Conservation (phyloP, 495 filamentous ascomycete genomes). For the Penicillium argentinense region DNA sequence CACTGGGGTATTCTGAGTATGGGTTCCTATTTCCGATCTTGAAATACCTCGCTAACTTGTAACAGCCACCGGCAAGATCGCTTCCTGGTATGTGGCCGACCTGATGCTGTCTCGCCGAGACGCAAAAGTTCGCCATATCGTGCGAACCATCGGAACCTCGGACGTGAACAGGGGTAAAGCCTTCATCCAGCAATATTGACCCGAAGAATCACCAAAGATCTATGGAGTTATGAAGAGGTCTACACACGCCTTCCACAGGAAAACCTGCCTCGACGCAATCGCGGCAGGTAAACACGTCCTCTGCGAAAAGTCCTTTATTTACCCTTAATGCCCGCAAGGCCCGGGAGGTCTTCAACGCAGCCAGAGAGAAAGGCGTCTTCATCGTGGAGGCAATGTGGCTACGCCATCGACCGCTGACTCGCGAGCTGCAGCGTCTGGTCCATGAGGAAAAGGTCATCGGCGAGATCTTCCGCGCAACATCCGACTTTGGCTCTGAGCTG, state of each 20-base stretch:
- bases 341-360: constrained; percentile 37
- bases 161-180: constrained; percentile 24
- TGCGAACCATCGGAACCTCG: constrained; percentile 36
- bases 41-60: not conserved
- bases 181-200: constrained; percentile 23
- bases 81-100: constrained; percentile 30
- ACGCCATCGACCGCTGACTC: constrained; percentile 12
- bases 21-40: not conserved
- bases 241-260: constrained; percentile 39
- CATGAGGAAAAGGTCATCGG: constrained; percentile 15
- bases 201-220: constrained; percentile 11
- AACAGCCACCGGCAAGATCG: constrained; percentile 24
- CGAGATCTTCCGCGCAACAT: constrained; percentile 6
- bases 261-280: constrained; percentile 42
- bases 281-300: constrained; percentile 40
- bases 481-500: constrained; percentile 8
- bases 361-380: constrained; percentile 40
- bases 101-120: constrained; percentile 18
- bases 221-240: constrained; percentile 34
- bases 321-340: constrained; percentile 37
- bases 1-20: constrained; percentile 20
- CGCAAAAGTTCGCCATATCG: constrained; percentile 27
- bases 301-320: constrained; percentile 47
- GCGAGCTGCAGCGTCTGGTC: constrained; percentile 7
- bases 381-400: constrained; percentile 38